These are phyloP conservation scores for Sequoia sempervirens DNA, from an alignment of 75 land plant species.

Conservation along the genomic window DNA sequence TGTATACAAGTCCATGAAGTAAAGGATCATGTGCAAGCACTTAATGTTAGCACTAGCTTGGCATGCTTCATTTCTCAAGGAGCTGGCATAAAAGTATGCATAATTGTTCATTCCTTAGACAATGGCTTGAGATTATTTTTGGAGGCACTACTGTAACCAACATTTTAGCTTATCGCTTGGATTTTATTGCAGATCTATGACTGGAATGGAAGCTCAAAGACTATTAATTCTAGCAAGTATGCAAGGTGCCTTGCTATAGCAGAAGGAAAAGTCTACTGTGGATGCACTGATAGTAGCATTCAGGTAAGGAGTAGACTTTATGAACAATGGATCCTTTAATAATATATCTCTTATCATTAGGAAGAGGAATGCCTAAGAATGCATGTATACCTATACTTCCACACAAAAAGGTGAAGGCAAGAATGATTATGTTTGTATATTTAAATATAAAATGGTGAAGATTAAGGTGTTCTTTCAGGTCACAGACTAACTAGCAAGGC, in stretches of 20 bases:
- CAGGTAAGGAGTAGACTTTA: slow-evolving; percentile 25
- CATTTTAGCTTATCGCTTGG: neutral
- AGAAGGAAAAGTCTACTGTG: slow-evolving; percentile 45
- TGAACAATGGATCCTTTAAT: neutral
- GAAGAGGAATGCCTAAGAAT: neutral
- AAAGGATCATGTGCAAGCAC: slow-evolving; percentile 38
- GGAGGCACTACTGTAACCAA: neutral
- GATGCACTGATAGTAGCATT: slow-evolving; percentile 54
- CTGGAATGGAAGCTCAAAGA: slow-evolving; percentile 28
- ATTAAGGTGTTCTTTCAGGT: neutral
- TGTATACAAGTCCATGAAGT: slow-evolving; percentile 43
- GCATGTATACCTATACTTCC: neutral
- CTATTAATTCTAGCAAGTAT: slow-evolving; percentile 37
- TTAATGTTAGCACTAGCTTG: slow-evolving; percentile 20
- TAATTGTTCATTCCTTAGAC: neutral
- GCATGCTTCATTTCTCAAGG: slow-evolving; percentile 46
- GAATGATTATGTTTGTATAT: neutral
- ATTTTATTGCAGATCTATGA: slow-evolving; percentile 30
- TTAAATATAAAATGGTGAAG: neutral
- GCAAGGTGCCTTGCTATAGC: slow-evolving; percentile 38
- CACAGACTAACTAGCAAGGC: neutral
- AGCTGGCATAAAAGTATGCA: slow-evolving; percentile 43
- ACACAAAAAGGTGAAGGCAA: neutral
- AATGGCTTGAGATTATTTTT: neutral
- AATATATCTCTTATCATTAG: neutral